Evolutionary conservation across 2,329 filamentous ascomycete species (phyloP).

Genomic region (Fusarium torreyae): DNA sequence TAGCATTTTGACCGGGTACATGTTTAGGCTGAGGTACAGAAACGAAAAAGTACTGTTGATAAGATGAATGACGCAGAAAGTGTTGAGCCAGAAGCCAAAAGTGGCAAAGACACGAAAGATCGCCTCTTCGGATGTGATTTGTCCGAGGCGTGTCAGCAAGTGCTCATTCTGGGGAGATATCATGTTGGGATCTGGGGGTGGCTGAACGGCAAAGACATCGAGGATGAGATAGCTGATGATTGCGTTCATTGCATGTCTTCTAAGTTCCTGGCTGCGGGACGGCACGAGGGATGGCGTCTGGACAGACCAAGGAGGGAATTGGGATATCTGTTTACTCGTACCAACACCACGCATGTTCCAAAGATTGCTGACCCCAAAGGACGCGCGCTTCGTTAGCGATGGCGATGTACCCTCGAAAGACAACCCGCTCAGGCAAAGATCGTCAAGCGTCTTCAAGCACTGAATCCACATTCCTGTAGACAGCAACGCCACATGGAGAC

Average conservation of each 20-base stretch:
- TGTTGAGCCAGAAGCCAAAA: constrained; percentile 40
- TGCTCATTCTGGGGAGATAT: constrained; percentile 28
- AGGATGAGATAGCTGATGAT: constrained; percentile 29
- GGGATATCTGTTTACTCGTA: constrained; percentile 17
- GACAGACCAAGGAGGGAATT: constrained; percentile 22
- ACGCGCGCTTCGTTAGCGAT: neutral
- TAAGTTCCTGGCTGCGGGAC: constrained; percentile 10
- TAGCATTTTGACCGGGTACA: constrained; percentile 34
- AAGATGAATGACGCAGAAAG: constrained; percentile 38
- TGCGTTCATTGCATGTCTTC: constrained; percentile 23
- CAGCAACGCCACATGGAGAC: constrained; percentile 36
- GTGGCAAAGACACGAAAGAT: constrained; percentile 34
- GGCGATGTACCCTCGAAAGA: constrained; percentile 4
- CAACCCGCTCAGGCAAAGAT: constrained; percentile 29
- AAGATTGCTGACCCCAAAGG: constrained; percentile 27
- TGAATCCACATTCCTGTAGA: constrained; percentile 44
- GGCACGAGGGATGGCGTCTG: constrained; percentile 11
- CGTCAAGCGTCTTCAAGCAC: constrained; percentile 33
- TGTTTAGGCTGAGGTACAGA: constrained; percentile 6
- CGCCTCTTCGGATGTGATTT: constrained; percentile 16
- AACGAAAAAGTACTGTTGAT: constrained; percentile 35
- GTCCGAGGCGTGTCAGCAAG: constrained; percentile 15
- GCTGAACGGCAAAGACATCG: constrained; percentile 33
- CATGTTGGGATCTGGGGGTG: constrained; percentile 25
- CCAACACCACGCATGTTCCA: constrained; percentile 41